Evolutionary conservation across 2,329 filamentous ascomycete species (phyloP).

Genomic region (Aspergillus fumigatus): DNA sequence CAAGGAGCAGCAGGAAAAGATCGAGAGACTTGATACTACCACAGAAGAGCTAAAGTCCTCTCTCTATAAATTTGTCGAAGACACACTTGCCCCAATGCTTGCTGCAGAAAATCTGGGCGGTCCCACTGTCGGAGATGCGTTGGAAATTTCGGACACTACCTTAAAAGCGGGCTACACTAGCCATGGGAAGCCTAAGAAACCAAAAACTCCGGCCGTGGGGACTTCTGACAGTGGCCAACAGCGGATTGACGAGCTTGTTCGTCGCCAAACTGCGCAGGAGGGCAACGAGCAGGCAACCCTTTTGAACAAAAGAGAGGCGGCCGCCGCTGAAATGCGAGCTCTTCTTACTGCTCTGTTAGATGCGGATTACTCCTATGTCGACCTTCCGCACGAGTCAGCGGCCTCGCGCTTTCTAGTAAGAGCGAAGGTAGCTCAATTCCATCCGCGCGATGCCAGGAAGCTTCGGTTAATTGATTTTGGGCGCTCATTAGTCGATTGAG

Average conservation of each 20-base stretch:
- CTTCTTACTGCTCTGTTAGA: constrained; percentile 46
- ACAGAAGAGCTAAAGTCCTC: constrained; percentile 58
- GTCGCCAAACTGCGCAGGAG: constrained; percentile 26
- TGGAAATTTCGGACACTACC: constrained; percentile 57
- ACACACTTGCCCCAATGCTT: constrained; percentile 67
- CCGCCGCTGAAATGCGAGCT: constrained; percentile 44
- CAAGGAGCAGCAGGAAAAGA: constrained; percentile 56
- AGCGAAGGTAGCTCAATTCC: constrained; percentile 53
- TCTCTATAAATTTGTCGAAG: constrained; percentile 66
- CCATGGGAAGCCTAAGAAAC: constrained; percentile 45
- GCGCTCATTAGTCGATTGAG: constrained; percentile 28
- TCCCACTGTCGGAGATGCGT: constrained; percentile 71
- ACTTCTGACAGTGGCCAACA: constrained; percentile 38
- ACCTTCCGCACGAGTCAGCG: constrained; percentile 48
- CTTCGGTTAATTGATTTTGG: constrained; percentile 53
- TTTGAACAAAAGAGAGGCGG: constrained; percentile 44
- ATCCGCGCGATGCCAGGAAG: constrained; percentile 50
- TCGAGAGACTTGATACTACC: constrained; percentile 56
- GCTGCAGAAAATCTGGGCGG: constrained; percentile 80
- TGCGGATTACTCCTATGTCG: constrained; percentile 45
- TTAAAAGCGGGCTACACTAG: constrained; percentile 52
- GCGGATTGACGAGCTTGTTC: constrained; percentile 50
- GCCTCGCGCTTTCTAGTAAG: constrained; percentile 51
- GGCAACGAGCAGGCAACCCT: constrained; percentile 17
- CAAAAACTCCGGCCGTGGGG: constrained; percentile 25